Conservation (phyloP, 2,329 filamentous ascomycete genomes). For the Epichloe glyceriae region DNA sequence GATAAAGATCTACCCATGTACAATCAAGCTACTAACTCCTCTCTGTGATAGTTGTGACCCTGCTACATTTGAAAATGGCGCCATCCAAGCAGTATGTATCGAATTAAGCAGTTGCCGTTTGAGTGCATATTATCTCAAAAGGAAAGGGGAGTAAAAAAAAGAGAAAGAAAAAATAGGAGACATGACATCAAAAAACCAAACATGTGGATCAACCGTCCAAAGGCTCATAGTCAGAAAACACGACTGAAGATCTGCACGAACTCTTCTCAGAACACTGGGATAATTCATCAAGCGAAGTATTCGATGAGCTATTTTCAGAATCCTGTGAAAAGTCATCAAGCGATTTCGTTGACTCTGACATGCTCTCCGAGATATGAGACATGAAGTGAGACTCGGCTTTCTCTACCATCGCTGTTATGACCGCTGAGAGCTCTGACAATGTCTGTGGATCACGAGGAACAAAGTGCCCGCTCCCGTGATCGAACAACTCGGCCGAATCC, state of each 20-base stretch:
- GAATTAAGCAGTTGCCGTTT: no score
- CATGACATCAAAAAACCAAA: not conserved
- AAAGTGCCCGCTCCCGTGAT: slow-evolving; percentile 52
- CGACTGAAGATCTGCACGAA: not conserved
- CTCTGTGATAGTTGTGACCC: no score
- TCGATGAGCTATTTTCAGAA: not conserved
- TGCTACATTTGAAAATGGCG: no score
- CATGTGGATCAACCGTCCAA: not conserved
- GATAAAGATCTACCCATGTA: no score
- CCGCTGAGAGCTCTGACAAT: slow-evolving; percentile 28
- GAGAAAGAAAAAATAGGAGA: not conserved
- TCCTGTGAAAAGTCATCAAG: not conserved
- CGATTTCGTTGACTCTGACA: not conserved
- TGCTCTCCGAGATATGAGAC: not conserved
- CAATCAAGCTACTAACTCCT: no score
- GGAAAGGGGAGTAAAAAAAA: not conserved
- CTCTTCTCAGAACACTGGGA: not conserved
- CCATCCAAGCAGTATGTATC: no score
- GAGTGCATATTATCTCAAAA: not conserved
- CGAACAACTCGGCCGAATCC: slow-evolving; percentile 47
- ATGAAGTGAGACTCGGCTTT: not conserved
- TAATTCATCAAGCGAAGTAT: not conserved
- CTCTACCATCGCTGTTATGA: not conserved
- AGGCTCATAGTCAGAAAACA: not conserved
- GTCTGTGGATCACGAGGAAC: slow-evolving; percentile 40